A percentile compares a stretch with the other conserved stretches of the same genome.
These are phyloP conservation scores for Psilocybe subaeruginosa DNA, from an alignment of 768 basidiomycete genomes.

Conservation along the genomic window DNA sequence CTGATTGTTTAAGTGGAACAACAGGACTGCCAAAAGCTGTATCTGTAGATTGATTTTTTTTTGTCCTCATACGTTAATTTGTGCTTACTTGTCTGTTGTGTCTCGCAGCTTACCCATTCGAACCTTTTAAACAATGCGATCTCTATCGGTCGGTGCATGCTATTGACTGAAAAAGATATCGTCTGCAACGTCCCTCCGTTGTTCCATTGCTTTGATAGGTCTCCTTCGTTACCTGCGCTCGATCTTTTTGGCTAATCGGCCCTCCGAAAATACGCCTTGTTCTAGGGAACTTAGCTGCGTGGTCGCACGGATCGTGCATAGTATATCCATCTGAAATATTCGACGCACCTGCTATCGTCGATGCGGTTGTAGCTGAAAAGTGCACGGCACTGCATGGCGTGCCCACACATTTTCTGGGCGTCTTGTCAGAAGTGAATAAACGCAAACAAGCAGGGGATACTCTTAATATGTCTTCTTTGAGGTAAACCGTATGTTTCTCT, in stretches of 20 bases:
- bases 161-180: constrained; percentile 62
- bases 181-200: constrained; percentile 84
- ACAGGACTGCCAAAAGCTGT: constrained; percentile 85
- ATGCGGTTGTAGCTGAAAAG: constrained; percentile 65
- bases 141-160: constrained; percentile 74
- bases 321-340: constrained; percentile 76
- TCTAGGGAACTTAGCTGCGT: constrained; percentile 80
- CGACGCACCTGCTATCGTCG: constrained; percentile 67
- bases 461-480: constrained; percentile 52
- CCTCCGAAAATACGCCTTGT: constrained; percentile 59
- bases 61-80: too few relatives aligned
- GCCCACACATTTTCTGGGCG: constrained; percentile 82
- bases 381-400: constrained; percentile 86
- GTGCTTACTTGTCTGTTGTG: background rate
- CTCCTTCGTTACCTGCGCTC: constrained; percentile 9
- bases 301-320: constrained; percentile 72
- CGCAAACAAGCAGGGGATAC: constrained; percentile 46
- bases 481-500: constrained; percentile 39
- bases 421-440: constrained; percentile 67
- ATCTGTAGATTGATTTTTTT: constrained; percentile 46
- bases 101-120: constrained; percentile 67
- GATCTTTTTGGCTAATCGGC: background rate
- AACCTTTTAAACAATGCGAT: constrained; percentile 81
- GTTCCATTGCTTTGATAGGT: constrained; percentile 92
- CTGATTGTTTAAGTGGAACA: constrained; percentile 57